A percentile compares a stretch with the other conserved stretches of the same genome.
These are phyloP conservation scores for Phytopythium delawarense DNA, from an alignment of 352 stramenopile species.

Conservation along the genomic window DNA sequence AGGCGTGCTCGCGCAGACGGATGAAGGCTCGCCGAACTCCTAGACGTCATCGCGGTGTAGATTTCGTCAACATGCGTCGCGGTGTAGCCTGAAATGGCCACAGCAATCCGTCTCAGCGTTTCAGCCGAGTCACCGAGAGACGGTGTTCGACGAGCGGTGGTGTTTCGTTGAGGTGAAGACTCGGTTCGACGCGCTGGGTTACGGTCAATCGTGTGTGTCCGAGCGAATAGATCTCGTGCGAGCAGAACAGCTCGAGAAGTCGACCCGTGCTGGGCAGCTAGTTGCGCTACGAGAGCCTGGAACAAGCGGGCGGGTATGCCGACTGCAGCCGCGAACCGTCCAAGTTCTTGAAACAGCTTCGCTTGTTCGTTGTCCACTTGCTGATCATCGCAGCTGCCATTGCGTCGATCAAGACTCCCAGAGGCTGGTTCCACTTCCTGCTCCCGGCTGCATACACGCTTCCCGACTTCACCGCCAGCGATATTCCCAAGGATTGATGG, in stretches of 20 bases:
- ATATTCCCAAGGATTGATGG: not conserved
- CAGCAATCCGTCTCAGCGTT: conserved; percentile 46
- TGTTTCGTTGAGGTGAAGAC: not conserved
- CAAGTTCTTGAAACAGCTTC: conserved; percentile 38
- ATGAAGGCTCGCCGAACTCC: conserved; percentile 9
- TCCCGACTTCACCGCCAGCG: not conserved
- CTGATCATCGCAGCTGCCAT: not conserved
- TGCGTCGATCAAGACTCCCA: not conserved
- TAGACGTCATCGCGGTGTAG: conserved; percentile 20
- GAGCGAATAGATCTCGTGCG: conserved; percentile 51
- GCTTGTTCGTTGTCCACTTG: conserved; percentile 36
- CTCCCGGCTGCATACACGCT: not conserved
- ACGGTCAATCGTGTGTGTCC: conserved; percentile 7
- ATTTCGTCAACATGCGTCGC: conserved; percentile 49
- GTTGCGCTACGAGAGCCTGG: conserved; percentile 36
- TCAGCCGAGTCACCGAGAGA: not conserved
- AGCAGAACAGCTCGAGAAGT: conserved; percentile 50
- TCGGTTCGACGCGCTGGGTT: not conserved
- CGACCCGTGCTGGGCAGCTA: conserved; percentile 35
- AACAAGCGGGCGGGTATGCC: conserved; percentile 34
- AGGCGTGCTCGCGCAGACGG: conserved; percentile 33
- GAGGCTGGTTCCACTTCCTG: not conserved
- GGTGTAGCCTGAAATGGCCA: conserved; percentile 57
- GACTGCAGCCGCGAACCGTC: conserved; percentile 42
- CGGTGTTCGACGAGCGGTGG: not conserved